These are phyloP conservation scores for Cladobotryum protrusum DNA, from an alignment of 2,329 filamentous ascomycete genomes.

Conservation along the genomic window DNA sequence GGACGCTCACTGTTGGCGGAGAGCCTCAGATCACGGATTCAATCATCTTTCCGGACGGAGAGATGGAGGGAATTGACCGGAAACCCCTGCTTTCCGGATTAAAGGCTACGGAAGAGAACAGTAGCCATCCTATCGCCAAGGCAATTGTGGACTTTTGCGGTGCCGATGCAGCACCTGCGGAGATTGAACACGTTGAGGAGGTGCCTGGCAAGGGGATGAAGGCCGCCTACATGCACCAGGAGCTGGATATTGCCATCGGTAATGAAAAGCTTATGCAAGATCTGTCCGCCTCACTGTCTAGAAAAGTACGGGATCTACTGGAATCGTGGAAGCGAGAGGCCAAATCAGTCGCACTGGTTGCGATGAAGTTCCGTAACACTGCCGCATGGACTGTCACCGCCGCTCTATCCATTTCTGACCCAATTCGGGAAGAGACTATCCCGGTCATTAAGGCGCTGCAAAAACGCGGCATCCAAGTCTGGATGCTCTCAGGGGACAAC, in stretches of 20 bases:
- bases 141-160: conserved; percentile 61
- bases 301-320: conserved; percentile 31
- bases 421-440: conserved; percentile 67
- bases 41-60: conserved; percentile 31
- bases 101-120: conserved; percentile 61
- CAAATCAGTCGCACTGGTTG: conserved; percentile 58
- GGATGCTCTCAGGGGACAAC: conserved; percentile 93
- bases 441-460: conserved; percentile 60
- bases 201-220: conserved; percentile 65
- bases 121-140: conserved; percentile 68
- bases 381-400: conserved; percentile 50
- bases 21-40: conserved; percentile 62
- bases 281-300: conserved; percentile 35
- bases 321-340: conserved; percentile 55
- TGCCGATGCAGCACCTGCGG: conserved; percentile 23
- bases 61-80: conserved; percentile 17
- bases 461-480: conserved; percentile 63
- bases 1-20: conserved; percentile 69
- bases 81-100: conserved; percentile 45
- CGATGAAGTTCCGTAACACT: conserved; percentile 29
- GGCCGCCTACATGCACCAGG: conserved; percentile 40
- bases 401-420: conserved; percentile 72
- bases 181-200: conserved; percentile 51
- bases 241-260: conserved; percentile 56
- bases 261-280: conserved; percentile 65